Conservation (phyloP, 31 red algal species). For the Bonnemaisonia californica region DNA sequence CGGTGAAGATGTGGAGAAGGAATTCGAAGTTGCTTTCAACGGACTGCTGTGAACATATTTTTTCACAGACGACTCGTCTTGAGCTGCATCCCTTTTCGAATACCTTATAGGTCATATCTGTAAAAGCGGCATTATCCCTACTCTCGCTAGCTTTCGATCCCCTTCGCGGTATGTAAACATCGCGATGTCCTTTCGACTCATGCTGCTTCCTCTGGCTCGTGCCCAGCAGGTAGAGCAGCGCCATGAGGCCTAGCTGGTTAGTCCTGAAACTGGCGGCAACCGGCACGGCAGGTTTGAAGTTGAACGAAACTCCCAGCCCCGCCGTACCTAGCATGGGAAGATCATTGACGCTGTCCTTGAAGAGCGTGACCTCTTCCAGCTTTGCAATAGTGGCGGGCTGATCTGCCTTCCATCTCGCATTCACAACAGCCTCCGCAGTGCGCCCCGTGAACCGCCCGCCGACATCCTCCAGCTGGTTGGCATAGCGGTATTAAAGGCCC, state of each 20-base stretch:
- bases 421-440: conserved; percentile 79
- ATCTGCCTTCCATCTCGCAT: conserved; percentile 85
- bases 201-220: conserved; percentile 82
- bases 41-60: no score
- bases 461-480: conserved; percentile 82
- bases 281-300: conserved; percentile 91
- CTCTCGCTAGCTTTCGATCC: no score
- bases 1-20: conserved; percentile 44
- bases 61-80: no score
- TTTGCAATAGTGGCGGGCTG: conserved; percentile 81
- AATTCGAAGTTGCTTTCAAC: conserved; percentile 24
- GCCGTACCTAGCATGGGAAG: conserved; percentile 85
- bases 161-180: no score
- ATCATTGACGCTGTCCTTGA: conserved; percentile 97
- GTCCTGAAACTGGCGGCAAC: conserved; percentile 82
- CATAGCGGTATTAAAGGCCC: conserved; percentile 75
- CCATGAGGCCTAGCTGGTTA: conserved; percentile 71
- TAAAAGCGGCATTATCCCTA: no score
- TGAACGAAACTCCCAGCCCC: conserved; percentile 90
- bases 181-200: no score
- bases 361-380: conserved; percentile 70
- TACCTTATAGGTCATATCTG: no score
- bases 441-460: conserved; percentile 86
- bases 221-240: conserved; percentile 89
- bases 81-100: no score